Percentiles rank a stretch among this genome's conserved stretches.
Evolutionary conservation across 345 rosid species (phyloP).

Genomic region (Salix brachista): DNA sequence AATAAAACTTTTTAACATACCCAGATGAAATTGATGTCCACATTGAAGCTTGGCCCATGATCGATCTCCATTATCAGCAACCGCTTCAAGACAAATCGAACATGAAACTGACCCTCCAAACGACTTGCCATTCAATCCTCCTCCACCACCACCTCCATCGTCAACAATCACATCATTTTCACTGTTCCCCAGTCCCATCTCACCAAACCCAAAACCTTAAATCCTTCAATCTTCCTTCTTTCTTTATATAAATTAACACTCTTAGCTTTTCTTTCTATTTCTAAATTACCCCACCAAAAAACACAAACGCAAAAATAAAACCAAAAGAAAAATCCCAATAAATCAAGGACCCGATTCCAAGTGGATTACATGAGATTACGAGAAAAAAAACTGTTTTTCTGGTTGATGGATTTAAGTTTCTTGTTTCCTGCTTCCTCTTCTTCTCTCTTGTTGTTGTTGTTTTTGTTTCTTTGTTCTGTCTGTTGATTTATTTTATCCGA

Average conservation of each 20-base stretch:
- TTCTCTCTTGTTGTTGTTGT: neutral
- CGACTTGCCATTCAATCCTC: conserved; percentile 39
- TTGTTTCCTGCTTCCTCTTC: neutral
- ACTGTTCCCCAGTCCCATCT: conserved; percentile 71
- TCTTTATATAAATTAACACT: neutral
- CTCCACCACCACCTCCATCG: conserved; percentile 45
- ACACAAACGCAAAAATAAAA: neutral
- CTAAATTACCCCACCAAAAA: neutral
- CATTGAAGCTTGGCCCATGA: conserved; percentile 98
- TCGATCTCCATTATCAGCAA: conserved; percentile 74
- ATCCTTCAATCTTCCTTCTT: conserved; percentile 8
- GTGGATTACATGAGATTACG: neutral
- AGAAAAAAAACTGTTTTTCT: neutral
- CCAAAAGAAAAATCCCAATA: neutral
- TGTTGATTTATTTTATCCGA: conserved; percentile 11
- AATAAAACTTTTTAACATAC: conserved; percentile 32
- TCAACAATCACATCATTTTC: conserved; percentile 46
- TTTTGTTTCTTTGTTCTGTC: conserved; percentile 10
- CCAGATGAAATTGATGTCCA: conserved; percentile 88
- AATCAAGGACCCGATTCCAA: neutral
- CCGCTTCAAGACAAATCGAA: conserved; percentile 93
- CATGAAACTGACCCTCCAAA: conserved; percentile 59
- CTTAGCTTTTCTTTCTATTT: neutral
- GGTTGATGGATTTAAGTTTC: neutral
- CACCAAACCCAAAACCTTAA: conserved; percentile 1